Percentiles rank a stretch among this genome's conserved stretches.
phyloP scores from a whole-genome alignment of 2,329 filamentous ascomycete species.

The Amauroascus niger region DNA sequence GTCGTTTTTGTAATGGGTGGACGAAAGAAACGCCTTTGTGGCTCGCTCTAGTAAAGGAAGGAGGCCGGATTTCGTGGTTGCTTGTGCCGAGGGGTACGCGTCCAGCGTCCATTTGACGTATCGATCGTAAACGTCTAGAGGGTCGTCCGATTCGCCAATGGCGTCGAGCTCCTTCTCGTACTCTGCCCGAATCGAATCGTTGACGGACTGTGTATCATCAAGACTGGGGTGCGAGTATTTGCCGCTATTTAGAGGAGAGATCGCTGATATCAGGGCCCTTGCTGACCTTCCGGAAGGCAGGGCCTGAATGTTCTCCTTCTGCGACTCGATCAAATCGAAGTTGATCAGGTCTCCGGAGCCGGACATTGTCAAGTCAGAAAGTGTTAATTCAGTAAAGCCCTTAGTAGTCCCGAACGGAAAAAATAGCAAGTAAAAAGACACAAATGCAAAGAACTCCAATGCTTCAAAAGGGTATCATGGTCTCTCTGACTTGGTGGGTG shows the following conservation, averaged over 20 bases:
- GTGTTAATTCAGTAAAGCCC: background rate
- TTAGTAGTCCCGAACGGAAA: background rate
- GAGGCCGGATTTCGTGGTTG: slow-evolving; percentile 82
- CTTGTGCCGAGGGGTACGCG: slow-evolving; percentile 87
- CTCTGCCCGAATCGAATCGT: slow-evolving; percentile 69
- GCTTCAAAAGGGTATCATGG: slow-evolving; percentile 8
- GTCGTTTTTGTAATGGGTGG: slow-evolving; percentile 85
- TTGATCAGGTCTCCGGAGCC: slow-evolving; percentile 38
- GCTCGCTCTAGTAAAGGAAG: slow-evolving; percentile 82
- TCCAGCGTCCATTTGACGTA: slow-evolving; percentile 97
- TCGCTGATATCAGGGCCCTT: slow-evolving; percentile 73
- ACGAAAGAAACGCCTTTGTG: slow-evolving; percentile 79
- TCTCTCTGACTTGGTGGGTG: background rate
- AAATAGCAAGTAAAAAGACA: background rate
- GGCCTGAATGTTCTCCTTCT: slow-evolving; percentile 97
- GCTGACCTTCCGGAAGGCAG: slow-evolving; percentile 82
- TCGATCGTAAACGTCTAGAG: slow-evolving; percentile 87
- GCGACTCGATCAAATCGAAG: slow-evolving; percentile 89
- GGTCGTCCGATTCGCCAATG: slow-evolving; percentile 83
- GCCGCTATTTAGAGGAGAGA: slow-evolving; percentile 44
- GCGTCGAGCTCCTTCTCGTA: slow-evolving; percentile 74
- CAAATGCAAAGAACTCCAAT: background rate
- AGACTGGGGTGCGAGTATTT: slow-evolving; percentile 55
- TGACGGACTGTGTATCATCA: slow-evolving; percentile 62
- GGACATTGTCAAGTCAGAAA: slow-evolving; percentile 26